Base-by-base conservation (phyloP, 306 rosid species). In the Neltuma alba region DNA sequence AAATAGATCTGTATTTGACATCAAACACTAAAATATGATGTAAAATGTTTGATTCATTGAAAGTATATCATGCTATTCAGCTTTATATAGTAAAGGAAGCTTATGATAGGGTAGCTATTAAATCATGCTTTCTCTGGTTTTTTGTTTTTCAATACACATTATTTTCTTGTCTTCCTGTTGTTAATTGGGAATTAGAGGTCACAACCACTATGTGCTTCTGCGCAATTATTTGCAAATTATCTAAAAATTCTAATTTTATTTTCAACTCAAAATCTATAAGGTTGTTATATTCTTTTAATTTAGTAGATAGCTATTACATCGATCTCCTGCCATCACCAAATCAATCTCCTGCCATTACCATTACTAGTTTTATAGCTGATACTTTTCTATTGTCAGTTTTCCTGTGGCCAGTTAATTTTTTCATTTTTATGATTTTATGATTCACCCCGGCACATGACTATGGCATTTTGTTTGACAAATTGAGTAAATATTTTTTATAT, bases 1-100 rank as follows among this genome's bases (percentile, higher is more conserved):
- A 28, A 72, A 75, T 31, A 47, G 54, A 80, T 78, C 41, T 76
- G 44, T 76, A 45, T 82, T 71, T 77, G 52, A 13, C 78, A 70
- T 60, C 74, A 27, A 38, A 30, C 18, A 71, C 61, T 60, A 52
- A 81, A 33, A 70, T 64, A 60, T 58, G 60, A 36, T 57, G 62
- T 76, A 14, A 48, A 79, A 48, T 78, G 34, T 75, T 36, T 78
- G 54, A 44, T 52, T 80, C 3, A 1, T 13, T 45, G 57, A 67
- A 37, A 66, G 67, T 58, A n/a, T 30, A 74, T 34, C 25, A 45
- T 78, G 72, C 72, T 62, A 40, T 67, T 69, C 72, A 36, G 64
- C 75, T 74, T 48, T 50, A 8, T 34, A 58, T 14, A 76, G 60
- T 67, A 62, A 55, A 52, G 38, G 75, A 38, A 38, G 52, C 60